These are phyloP conservation scores for Nakazawaea pomicola DNA, from an alignment of 805 yeast genomes.

Conservation along the genomic window DNA sequence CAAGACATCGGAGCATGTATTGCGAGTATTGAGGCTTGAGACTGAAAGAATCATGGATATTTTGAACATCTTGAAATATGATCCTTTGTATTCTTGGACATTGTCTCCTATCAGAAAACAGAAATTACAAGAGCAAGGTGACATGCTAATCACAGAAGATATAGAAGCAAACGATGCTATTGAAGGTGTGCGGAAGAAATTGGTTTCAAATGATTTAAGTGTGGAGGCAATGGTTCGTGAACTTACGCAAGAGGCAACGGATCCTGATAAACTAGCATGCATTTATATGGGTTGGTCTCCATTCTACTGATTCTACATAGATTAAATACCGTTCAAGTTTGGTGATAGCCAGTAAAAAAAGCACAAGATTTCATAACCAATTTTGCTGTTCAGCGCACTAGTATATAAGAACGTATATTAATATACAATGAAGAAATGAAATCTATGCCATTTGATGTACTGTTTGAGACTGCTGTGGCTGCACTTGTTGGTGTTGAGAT, in stretches of 20 bases:
- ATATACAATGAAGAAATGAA: constrained; percentile 4
- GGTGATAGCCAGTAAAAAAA: no score
- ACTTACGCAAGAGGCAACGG: constrained; percentile 71
- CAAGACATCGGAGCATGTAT: constrained; percentile 67
- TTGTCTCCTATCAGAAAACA: constrained; percentile 67
- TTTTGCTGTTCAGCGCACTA: no score
- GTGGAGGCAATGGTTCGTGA: constrained; percentile 83
- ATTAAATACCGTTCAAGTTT: no score
- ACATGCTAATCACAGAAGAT: constrained; percentile 15
- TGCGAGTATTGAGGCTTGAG: constrained; percentile 60
- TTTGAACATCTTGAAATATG: constrained; percentile 81
- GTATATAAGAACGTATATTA: neutral
- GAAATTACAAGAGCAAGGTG: constrained; percentile 36
- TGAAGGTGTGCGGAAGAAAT: constrained; percentile 63
- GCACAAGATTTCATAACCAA: no score
- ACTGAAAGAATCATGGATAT: constrained; percentile 71
- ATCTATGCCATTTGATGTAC: neutral
- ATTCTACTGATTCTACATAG: constrained; percentile 37
- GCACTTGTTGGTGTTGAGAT: neutral
- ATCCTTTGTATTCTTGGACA: constrained; percentile 91
- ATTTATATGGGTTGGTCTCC: constrained; percentile 87
- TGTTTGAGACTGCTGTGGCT: neutral
- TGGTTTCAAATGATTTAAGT: constrained; percentile 62
- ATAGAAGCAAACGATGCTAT: constrained; percentile 70
- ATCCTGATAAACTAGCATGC: constrained; percentile 59